phyloP scores from a whole-genome alignment of 1,284 basidiomycete species.

The Chiua sp. region DNA sequence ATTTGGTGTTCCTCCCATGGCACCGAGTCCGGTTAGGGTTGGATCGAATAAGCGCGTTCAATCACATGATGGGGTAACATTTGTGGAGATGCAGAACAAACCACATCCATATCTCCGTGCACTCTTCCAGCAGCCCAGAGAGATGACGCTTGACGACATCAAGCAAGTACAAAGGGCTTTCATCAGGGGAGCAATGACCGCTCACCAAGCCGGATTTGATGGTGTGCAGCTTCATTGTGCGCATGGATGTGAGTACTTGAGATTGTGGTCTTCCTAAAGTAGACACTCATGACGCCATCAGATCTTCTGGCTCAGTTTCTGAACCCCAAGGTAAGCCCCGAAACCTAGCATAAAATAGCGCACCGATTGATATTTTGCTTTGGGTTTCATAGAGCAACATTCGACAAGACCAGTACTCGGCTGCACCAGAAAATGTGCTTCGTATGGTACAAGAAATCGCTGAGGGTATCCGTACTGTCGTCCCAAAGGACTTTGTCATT shows the following conservation, averaged over 20 bases:
- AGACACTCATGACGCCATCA: slow-evolving; percentile 35
- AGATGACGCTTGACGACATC: slow-evolving; percentile 68
- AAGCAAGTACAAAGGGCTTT: slow-evolving; percentile 70
- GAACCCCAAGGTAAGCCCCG: slow-evolving; percentile 64
- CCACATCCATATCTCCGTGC: slow-evolving; percentile 47
- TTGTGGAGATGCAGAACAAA: background rate
- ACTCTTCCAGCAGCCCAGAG: slow-evolving; percentile 68
- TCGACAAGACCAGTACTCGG: slow-evolving; percentile 69
- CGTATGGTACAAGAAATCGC: slow-evolving; percentile 72
- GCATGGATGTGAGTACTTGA: slow-evolving; percentile 76
- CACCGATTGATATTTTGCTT: slow-evolving; percentile 2
- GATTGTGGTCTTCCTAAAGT: background rate
- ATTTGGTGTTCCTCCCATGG: slow-evolving; percentile 66
- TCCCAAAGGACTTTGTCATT: slow-evolving; percentile 69
- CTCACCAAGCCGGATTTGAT: slow-evolving; percentile 81
- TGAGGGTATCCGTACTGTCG: slow-evolving; percentile 59
- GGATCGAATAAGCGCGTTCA: slow-evolving; percentile 39
- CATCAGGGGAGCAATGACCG: slow-evolving; percentile 70
- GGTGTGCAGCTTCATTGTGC: slow-evolving; percentile 90
- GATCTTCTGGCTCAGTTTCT: slow-evolving; percentile 89
- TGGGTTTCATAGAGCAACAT: slow-evolving; percentile 62
- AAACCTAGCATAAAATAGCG: slow-evolving; percentile 5
- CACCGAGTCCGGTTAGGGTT: slow-evolving; percentile 74
- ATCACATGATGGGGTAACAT: slow-evolving; percentile 9
- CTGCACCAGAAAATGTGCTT: slow-evolving; percentile 49